Evolutionary conservation across 345 rosid species (phyloP), one percentile per base, ranked within the genome.

Genomic region (Eucalyptus coolabah): DNA sequence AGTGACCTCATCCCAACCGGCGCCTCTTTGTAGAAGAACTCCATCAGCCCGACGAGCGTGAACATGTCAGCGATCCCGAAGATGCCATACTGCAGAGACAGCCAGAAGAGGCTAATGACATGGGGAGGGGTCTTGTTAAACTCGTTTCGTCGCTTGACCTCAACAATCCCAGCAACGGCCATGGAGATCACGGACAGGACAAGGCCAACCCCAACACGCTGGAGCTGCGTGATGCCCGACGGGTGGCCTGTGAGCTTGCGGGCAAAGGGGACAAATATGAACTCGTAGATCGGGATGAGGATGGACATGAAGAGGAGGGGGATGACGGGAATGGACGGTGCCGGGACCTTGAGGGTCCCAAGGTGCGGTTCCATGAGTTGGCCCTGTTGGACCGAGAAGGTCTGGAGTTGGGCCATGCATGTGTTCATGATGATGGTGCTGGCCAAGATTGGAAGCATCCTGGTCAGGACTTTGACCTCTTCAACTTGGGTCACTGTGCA

Each of bases 401-500:
- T 92, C 54, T 92, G 92, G 80, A 93, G 92, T 82, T 93, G 96
- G 6, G 93, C 94, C 87, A 92, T 51, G 63, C 94, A 91, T 23
- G 95, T 93, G 90, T 92, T 92, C 92, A 93, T 90, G 23, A 93
- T 50, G 90, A 94, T 87, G 12, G 93, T 93, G 86, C 95, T 91
- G 32, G 82, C 92, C 86, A 93, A 87, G 51, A 94, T 92, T 1
- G 96, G 95, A 15, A 94, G 45, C 93, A 93, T 92, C 87, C 94
- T 90, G 9, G 89, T 86, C 37, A 93, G 89, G 85, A 93, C 89
- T 89, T 93, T 94, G 86, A 94, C 92, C 90, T 92, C 92, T 88
- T 94, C 96, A 28, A 94, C 94, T 90, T 93, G 96, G 9, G 93
- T 92, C 89, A 93, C 92, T 3, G 92, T 92, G 95, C 95, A 94